phyloP scores from a whole-genome alignment of 768 basidiomycete genomes.

The Amanita pseudoporphyria region DNA sequence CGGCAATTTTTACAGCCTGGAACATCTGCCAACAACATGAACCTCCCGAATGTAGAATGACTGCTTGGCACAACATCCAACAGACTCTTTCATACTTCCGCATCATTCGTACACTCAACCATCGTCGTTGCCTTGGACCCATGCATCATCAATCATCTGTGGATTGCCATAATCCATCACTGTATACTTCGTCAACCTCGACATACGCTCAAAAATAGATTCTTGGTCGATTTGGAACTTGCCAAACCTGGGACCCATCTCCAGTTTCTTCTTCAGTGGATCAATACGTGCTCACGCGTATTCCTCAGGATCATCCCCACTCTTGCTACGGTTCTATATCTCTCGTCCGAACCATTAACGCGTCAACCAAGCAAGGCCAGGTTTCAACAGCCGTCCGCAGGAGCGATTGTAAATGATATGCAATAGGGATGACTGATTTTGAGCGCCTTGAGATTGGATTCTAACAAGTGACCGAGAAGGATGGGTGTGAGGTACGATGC shows the following conservation, averaged over 20 bases:
- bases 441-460: conserved; percentile 86
- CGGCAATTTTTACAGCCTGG: conserved; percentile 60
- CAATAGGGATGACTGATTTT: no score
- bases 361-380: conserved; percentile 94
- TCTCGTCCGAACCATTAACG: conserved; percentile 88
- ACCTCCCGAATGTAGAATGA: conserved; percentile 76
- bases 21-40: conserved; percentile 72
- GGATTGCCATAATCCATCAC: conserved; percentile 87
- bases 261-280: conserved; percentile 72
- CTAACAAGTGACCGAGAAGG: no score
- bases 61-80: conserved; percentile 52
- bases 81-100: no score
- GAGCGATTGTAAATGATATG: conserved; percentile 88
- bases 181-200: conserved; percentile 41
- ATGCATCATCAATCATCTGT: conserved; percentile 71
- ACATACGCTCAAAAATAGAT: conserved; percentile 81
- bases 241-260: conserved; percentile 71
- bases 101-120: no score
- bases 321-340: conserved; percentile 78
- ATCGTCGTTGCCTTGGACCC: conserved; percentile 75
- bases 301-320: conserved; percentile 91
- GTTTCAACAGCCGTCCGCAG: conserved; percentile 86
- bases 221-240: conserved; percentile 81
- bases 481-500: no score
- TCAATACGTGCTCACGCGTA: conserved; percentile 87